Evolutionary conservation across 176 grass and related monocot genomes (phyloP), one percentile per base, ranked within the genome.

Genomic region (Aegilops longissima): DNA sequence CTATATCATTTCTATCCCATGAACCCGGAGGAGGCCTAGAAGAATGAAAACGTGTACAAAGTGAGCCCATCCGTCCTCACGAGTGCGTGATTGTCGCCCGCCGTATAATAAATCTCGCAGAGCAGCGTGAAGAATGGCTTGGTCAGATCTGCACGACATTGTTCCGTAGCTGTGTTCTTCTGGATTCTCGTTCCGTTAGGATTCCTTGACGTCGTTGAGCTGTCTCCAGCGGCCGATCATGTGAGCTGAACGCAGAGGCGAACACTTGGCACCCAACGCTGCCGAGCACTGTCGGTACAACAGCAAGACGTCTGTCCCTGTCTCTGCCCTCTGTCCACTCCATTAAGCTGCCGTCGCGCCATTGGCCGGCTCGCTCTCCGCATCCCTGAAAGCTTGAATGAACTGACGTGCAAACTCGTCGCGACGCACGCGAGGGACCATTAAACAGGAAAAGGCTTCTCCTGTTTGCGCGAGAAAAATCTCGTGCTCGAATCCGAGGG

Each of bases 401-500:
- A 31, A 31, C 33, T 0, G 73, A 58, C 80, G 80, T 56, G 40
- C 54, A 21, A 10, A 5, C 80, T 73, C 80, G 11, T 78, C 58
- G 25, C 79, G 49, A 39, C 66, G 58, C 61, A 67, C 0, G 70
- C 47, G 30, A 11, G 76, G 76, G 21, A 23, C 21, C 3, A 9
- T 13, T 6, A 8, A 54, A 52, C 12, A 12, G 8, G 47, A 24
- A 35, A 67, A 8, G 6, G 2, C 12, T 9, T 24, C 33, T 33
- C 65, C 12, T 21, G 35, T 65, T 31, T 18, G 42, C 4, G 66
- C 42, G n/a, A 51, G 38, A 63, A 80, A 91, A 80, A 80, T 84
- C 85, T 62, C 29, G 76, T 25, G 76, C 76, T 65, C 81, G 47
- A 87, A 91, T 91, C 85, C 59, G 61, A 67, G 75, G 23, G 21